phyloP scores from a whole-genome alignment of 2,329 filamentous ascomycete genomes.

The Helicocarpus griseus region DNA sequence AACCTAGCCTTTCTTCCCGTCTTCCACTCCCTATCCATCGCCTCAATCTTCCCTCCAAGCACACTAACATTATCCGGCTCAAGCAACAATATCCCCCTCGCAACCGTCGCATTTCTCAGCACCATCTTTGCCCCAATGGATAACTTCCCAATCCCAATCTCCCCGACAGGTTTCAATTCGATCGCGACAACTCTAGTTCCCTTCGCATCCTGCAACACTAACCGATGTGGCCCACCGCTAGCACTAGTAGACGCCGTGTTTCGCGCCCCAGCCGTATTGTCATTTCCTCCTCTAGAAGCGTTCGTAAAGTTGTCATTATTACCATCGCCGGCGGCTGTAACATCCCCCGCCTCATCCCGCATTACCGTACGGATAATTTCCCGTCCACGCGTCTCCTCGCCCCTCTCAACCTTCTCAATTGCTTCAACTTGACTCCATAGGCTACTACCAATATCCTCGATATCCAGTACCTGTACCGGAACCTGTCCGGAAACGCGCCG shows the following conservation, averaged over 20 bases:
- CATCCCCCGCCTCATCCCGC: conserved; percentile 35
- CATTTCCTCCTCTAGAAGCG: conserved; percentile 12
- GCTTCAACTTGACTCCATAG: conserved; percentile 83
- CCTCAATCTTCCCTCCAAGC: conserved; percentile 80
- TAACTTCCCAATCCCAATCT: conserved; percentile 49
- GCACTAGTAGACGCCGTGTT: conserved; percentile 8
- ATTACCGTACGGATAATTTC: conserved; percentile 69
- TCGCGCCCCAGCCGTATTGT: conserved; percentile 3
- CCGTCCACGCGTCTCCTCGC: conserved; percentile 51
- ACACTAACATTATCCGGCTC: conserved; percentile 59
- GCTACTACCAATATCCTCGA: conserved; percentile 71
- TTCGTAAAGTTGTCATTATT: conserved; percentile 3
- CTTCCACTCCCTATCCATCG: conserved; percentile 68
- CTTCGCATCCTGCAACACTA: conserved; percentile 70
- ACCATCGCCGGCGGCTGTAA: background rate
- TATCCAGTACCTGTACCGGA: conserved; percentile 71
- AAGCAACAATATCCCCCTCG: conserved; percentile 71
- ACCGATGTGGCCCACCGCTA: conserved; percentile 56
- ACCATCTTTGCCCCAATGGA: conserved; percentile 76
- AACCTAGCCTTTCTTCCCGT: conserved; percentile 61
- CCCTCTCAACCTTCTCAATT: conserved; percentile 43
- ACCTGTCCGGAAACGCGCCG: conserved; percentile 51
- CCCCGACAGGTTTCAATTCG: conserved; percentile 58
- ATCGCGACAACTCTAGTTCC: conserved; percentile 62
- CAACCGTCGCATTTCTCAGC: conserved; percentile 52